Evolutionary conservation across 75 land plant species (phyloP), one percentile per base, ranked within the genome.

Genomic region (Pinus tabuliformis): DNA sequence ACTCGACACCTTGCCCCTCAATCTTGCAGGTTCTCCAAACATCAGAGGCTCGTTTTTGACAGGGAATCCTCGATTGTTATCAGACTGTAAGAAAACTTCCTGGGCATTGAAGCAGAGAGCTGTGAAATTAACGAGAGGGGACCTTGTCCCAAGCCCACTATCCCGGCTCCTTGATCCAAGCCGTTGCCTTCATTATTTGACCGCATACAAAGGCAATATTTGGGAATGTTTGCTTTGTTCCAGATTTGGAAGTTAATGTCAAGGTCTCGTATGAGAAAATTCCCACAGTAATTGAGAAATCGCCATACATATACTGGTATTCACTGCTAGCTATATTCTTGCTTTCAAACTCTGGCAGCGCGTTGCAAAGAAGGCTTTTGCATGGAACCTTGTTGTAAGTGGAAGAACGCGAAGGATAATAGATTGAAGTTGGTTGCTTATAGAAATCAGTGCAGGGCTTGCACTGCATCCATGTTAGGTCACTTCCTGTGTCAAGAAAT

Each of bases 391-490:
- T 86, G 59, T 22, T 0, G 78, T 85, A 91, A 15, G 93, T 24
- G 2, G 79, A 45, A 18, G 91, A 89, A 2, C 22, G 17, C 13
- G 75, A 57, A 14, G 85, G 92, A 42, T 84, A 72, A 75, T 79
- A 92, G 28, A 76, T 81, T 13, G 82, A 81, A 3, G 79, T 86
- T 37, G 76, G 42, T 70, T 86, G 86, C 15, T 33, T 20, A 77
- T 77, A 81, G 78, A 89, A 83, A 62, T 17, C n/a, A 2, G 24
- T 70, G 74, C 88, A 88, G 56, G 92, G 89, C 59, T 82, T 4
- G 79, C 94, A 92, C 33, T 87, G 91, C 5, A 85, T 82, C 94
- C 94, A 92, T 11, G 86, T 81, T n/a, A 92, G 74, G 75, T 83
- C 88, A 70, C 88, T 87, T 11, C 89, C 91, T 62, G 94, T 92